Percentiles rank a stretch among this genome's conserved stretches.
phyloP scores from a whole-genome alignment of 176 grass and related monocot species.

The Sorghum bicolor region Sorghum_bicolor_NCBIv3 NC_012870.2:18225501-18226000 shows the following conservation, averaged over 20 bases:
- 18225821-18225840: neutral
- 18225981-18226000: constrained; percentile 34
- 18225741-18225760: neutral
- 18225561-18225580: constrained; percentile 16
- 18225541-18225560: neutral
- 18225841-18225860: neutral
- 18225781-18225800: constrained; percentile 26
- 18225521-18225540: neutral
- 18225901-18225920: neutral
- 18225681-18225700: too few species aligned
- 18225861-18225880: constrained; percentile 1
- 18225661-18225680: neutral
- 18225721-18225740: neutral
- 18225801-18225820: neutral
- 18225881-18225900: neutral
- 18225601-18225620: neutral
- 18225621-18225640: neutral
- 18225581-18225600: neutral
- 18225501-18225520: neutral
- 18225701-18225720: neutral
- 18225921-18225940: neutral
- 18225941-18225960: neutral
- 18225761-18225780: neutral
- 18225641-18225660: neutral
- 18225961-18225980: neutral